Percentiles rank a stretch among this genome's conserved stretches.
Evolutionary conservation across 352 stramenopile species (phyloP).

Genomic region (Pythium dissotocum): DNA sequence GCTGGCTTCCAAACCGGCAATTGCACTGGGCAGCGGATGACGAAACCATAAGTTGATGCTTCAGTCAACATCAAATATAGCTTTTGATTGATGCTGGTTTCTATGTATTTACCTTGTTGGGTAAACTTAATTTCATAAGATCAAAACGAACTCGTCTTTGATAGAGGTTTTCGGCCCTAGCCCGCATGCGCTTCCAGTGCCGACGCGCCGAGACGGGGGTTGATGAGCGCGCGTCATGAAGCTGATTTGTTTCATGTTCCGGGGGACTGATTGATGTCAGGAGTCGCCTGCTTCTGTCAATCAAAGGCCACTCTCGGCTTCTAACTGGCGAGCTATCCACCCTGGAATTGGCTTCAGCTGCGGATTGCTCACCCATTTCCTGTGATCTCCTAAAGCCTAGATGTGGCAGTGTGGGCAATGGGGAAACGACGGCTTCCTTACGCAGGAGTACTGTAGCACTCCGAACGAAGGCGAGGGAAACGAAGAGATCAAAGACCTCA

Average conservation of each 20-base stretch:
- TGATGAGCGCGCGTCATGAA: conserved; percentile 3
- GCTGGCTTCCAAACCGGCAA: conserved; percentile 7
- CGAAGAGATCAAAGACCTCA: not conserved
- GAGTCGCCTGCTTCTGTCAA: too few relatives aligned
- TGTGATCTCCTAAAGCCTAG: not conserved
- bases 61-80: not conserved
- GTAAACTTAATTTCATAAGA: not conserved
- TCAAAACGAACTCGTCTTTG: not conserved
- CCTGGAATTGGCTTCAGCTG: not conserved
- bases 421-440: not conserved
- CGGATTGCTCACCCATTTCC: not conserved
- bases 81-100: not conserved
- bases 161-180: not conserved
- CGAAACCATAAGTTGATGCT: not conserved
- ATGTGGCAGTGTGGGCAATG: not conserved
- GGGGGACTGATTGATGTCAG: not conserved
- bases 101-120: too few relatives aligned
- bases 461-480: not conserved
- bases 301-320: not conserved
- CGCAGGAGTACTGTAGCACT: not conserved
- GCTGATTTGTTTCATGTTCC: conserved; percentile 5
- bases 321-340: not conserved
- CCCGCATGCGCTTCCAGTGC: conserved; percentile 2
- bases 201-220: not conserved
- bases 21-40: not conserved